These are phyloP conservation scores for Haplosporangium sp. DNA, from an alignment of 371 early-diverging fungal genomes.

Conservation along the genomic window DNA sequence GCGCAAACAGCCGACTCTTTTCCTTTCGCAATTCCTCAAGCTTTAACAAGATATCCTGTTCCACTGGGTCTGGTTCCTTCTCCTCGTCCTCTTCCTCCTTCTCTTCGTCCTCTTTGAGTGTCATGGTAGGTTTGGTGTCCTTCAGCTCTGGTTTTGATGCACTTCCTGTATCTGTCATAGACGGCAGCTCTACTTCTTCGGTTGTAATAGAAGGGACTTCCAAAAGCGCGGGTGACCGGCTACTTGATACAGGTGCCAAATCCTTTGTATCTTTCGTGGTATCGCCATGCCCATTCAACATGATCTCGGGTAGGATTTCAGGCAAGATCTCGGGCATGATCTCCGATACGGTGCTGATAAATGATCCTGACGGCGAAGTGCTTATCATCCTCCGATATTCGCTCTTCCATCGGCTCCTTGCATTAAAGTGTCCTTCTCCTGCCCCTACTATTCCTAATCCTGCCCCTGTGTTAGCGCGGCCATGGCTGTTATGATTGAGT, in stretches of 20 bases:
- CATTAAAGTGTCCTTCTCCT: conserved; percentile 20
- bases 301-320: not conserved
- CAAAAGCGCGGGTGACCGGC: not conserved
- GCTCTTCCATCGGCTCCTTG: conserved; percentile 51
- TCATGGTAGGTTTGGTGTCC: not conserved
- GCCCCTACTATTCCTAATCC: not conserved
- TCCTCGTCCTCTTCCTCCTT: not conserved
- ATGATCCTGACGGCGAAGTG: conserved; percentile 37
- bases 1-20: conserved; percentile 48
- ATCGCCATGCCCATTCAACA: conserved; percentile 1
- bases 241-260: not conserved
- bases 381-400: conserved; percentile 39
- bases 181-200: not conserved
- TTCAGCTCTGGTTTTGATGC: not conserved
- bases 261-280: not conserved
- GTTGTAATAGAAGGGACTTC: not conserved
- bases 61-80: conserved; percentile 18
- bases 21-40: conserved; percentile 45
- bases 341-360: conserved; percentile 13
- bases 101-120: not conserved
- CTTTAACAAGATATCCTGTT: conserved; percentile 29
- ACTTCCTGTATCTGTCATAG: not conserved
- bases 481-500: conserved; percentile 10
- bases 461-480: not conserved
- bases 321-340: conserved; percentile 18